Percentiles rank a stretch among this genome's conserved stretches.
phyloP scores from a whole-genome alignment of 257 asterid genomes.

The Gentiana dahurica region DNA sequence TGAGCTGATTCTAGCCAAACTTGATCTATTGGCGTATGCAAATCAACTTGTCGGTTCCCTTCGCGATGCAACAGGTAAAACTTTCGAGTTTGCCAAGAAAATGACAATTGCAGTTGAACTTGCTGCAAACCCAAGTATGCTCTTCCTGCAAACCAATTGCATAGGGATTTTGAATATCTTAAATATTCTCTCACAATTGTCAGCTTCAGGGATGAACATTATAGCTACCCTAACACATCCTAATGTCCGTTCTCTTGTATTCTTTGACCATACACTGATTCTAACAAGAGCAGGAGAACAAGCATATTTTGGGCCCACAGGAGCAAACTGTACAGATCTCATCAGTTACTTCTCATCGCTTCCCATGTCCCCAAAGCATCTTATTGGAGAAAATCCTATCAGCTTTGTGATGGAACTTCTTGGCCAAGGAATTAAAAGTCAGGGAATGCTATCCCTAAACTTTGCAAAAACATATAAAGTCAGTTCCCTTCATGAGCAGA shows the following conservation, averaged over 20 bases:
- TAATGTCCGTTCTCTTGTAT: slow-evolving; percentile 7
- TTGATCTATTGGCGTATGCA: slow-evolving; percentile 8
- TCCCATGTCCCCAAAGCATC: slow-evolving; percentile 3
- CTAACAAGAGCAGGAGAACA: slow-evolving; percentile 10
- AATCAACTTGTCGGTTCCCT: slow-evolving; percentile 11
- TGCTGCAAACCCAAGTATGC: slow-evolving; percentile 14
- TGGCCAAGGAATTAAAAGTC: slow-evolving; percentile 9
- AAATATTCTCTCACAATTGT: slow-evolving; percentile 2
- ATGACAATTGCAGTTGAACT: slow-evolving; percentile 11
- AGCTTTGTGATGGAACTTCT: slow-evolving; percentile 6
- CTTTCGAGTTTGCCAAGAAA: slow-evolving; percentile 10
- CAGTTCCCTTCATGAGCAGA: slow-evolving; percentile 4
- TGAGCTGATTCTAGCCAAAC: slow-evolving; percentile 7
- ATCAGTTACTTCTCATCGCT: slow-evolving; percentile 6
- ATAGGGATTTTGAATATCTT: slow-evolving; percentile 8
- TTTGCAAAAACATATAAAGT: slow-evolving; percentile 5
- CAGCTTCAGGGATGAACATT: slow-evolving; percentile 6
- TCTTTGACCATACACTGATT: slow-evolving; percentile 8
- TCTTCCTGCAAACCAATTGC: slow-evolving; percentile 7
- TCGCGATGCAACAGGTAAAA: slow-evolving; percentile 8
- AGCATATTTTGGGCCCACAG: slow-evolving; percentile 10
- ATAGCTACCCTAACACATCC: slow-evolving; percentile 9
- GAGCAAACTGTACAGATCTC: slow-evolving; percentile 5
- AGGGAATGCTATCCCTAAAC: slow-evolving; percentile 4
- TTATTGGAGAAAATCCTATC: slow-evolving; percentile 6